These are phyloP conservation scores for Talaromyces thailandensis DNA, from an alignment of 495 filamentous ascomycete species.

Conservation along the genomic window DNA sequence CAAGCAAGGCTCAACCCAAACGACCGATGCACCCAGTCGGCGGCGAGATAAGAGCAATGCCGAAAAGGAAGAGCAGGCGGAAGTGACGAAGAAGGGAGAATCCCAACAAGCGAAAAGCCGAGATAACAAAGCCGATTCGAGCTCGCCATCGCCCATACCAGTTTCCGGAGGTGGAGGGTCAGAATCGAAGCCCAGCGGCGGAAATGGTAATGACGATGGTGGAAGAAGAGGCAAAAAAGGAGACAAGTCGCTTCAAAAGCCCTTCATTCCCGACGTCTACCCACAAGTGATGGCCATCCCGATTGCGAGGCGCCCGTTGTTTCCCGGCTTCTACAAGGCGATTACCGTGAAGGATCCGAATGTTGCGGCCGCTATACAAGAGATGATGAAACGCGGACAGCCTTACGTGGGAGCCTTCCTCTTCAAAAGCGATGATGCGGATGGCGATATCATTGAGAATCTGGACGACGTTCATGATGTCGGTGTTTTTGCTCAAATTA, in stretches of 20 bases:
- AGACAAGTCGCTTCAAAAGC: conserved; percentile 75
- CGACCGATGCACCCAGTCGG: conserved; percentile 21
- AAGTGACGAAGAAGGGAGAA: conserved; percentile 32
- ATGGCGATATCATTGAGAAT: conserved; percentile 83
- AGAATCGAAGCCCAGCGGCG: conserved; percentile 40
- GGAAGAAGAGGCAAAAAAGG: conserved; percentile 55
- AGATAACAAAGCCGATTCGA: conserved; percentile 32
- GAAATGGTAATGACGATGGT: conserved; percentile 39
- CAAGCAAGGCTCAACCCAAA: conserved; percentile 20
- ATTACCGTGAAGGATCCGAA: conserved; percentile 89
- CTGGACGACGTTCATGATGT: conserved; percentile 86
- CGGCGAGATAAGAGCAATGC: conserved; percentile 28
- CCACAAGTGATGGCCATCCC: conserved; percentile 98
- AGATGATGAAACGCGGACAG: conserved; percentile 96
- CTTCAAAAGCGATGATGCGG: conserved; percentile 90
- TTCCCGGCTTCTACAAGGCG: conserved; percentile 98
- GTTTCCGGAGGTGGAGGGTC: conserved; percentile 22
- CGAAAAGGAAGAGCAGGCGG: conserved; percentile 29
- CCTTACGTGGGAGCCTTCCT: conserved; percentile 96
- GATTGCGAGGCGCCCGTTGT: conserved; percentile 90
- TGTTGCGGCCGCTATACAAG: conserved; percentile 81
- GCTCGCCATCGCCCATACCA: conserved; percentile 41
- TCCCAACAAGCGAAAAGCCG: conserved; percentile 17
- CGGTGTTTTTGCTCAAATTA: conserved; percentile 96
- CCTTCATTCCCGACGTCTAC: conserved; percentile 86